These are phyloP conservation scores for Myxozyma monticola DNA, from an alignment of 805 yeast genomes.

Conservation along the genomic window DNA sequence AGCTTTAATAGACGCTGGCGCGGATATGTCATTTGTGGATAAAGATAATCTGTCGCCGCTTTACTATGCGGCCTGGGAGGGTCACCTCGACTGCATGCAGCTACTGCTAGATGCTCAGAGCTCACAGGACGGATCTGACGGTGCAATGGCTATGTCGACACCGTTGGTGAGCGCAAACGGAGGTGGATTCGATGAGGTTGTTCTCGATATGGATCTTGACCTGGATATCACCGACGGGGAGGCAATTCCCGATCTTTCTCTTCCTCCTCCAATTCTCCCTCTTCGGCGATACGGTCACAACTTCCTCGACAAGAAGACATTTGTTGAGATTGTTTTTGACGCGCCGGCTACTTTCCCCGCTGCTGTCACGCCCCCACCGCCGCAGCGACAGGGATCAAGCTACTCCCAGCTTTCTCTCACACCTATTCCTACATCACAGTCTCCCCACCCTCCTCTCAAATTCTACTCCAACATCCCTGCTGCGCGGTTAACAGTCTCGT, in stretches of 20 bases:
- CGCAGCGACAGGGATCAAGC: not conserved
- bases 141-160: not conserved
- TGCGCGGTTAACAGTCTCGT: slow-evolving; percentile 73
- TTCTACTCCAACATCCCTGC: slow-evolving; percentile 47
- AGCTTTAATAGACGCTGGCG: slow-evolving; percentile 71
- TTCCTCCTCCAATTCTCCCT: slow-evolving; percentile 97
- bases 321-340: slow-evolving; percentile 73
- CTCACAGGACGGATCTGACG: not conserved
- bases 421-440: not conserved
- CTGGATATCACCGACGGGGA: slow-evolving; percentile 48
- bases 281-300: slow-evolving; percentile 93
- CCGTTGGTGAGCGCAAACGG: not conserved
- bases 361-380: slow-evolving; percentile 27
- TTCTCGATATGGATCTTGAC: slow-evolving; percentile 6
- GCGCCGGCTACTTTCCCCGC: slow-evolving; percentile 39
- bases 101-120: slow-evolving; percentile 51
- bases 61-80: slow-evolving; percentile 92
- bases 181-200: not conserved
- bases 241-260: slow-evolving; percentile 80
- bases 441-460: slow-evolving; percentile 42
- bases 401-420: not conserved
- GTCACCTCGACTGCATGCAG: slow-evolving; percentile 79
- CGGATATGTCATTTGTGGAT: slow-evolving; percentile 66
- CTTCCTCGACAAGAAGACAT: slow-evolving; percentile 84
- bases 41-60: slow-evolving; percentile 78